Percentiles rank a stretch among this genome's conserved stretches.
Conservation (phyloP, 148 eudicot genomes). For the Vaccinium vitisidaea region DNA sequence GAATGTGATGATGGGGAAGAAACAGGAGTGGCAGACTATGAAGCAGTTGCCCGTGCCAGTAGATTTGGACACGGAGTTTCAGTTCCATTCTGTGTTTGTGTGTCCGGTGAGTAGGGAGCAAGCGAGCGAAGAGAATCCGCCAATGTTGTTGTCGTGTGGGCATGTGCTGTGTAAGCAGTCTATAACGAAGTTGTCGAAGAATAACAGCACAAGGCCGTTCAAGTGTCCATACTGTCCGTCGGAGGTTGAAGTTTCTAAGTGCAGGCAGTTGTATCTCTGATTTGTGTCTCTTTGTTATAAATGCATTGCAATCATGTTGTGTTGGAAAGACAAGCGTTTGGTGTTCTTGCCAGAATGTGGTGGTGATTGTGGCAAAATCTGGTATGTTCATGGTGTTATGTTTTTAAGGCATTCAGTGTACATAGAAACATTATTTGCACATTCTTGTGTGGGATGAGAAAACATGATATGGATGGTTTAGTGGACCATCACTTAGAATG, state of each 20-base stretch:
- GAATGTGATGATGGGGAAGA: constrained; percentile 78
- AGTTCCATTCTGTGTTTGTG: constrained; percentile 79
- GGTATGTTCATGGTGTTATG: background rate
- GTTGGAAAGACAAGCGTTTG: constrained; percentile 3
- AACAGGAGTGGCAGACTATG: constrained; percentile 81
- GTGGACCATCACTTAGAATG: too few species aligned
- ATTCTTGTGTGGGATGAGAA: background rate
- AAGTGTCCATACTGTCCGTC: constrained; percentile 89
- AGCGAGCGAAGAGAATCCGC: constrained; percentile 79
- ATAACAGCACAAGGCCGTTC: constrained; percentile 65
- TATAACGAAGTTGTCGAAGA: constrained; percentile 72
- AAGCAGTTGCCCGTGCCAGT: constrained; percentile 80
- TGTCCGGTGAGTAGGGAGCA: constrained; percentile 87
- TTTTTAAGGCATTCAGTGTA: constrained; percentile 5
- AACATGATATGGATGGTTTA: background rate
- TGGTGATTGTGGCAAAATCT: background rate
- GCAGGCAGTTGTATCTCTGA: constrained; percentile 69
- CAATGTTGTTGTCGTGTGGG: constrained; percentile 82
- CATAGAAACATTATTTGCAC: constrained; percentile 13
- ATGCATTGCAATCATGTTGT: constrained; percentile 4
- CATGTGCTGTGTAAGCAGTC: constrained; percentile 89
- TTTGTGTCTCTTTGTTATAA: background rate
- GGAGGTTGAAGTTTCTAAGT: constrained; percentile 60
- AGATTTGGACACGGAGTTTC: constrained; percentile 65
- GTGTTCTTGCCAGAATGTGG: background rate